These are phyloP conservation scores for Lichtheimia ornata DNA, from an alignment of 371 early-diverging fungal species.

Conservation along the genomic window DNA sequence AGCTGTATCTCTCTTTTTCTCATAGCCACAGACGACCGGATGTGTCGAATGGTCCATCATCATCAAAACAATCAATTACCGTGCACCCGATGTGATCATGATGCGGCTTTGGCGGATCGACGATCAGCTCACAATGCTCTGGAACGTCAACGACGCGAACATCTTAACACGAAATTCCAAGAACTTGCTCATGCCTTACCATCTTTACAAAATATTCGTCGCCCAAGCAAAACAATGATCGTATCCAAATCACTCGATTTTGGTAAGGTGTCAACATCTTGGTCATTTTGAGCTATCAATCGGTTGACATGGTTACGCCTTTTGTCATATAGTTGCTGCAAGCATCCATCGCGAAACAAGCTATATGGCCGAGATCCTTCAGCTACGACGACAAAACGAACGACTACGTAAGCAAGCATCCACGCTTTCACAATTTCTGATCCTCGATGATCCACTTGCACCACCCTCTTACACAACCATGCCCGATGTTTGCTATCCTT, in stretches of 20 bases:
- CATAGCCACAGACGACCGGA: not conserved
- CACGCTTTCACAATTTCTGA: not conserved
- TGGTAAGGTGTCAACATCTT: conserved; percentile 26
- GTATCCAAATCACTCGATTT: conserved; percentile 76
- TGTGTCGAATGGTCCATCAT: not conserved
- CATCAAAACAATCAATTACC: not conserved
- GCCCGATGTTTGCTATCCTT: too few relatives aligned
- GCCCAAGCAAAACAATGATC: conserved; percentile 81
- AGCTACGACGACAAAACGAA: conserved; percentile 36
- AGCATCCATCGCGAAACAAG: conserved; percentile 26
- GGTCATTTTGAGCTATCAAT: not conserved
- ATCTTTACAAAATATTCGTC: conserved; percentile 65
- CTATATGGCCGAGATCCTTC: conserved; percentile 26
- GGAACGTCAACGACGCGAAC: conserved; percentile 80
- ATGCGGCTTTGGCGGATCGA: conserved; percentile 15
- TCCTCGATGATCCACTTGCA: conserved; percentile 2
- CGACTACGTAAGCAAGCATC: conserved; percentile 36
- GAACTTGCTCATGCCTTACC: conserved; percentile 79
- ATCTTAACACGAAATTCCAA: conserved; percentile 74
- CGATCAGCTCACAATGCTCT: conserved; percentile 80
- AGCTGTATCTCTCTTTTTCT: too few relatives aligned
- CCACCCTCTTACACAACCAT: not conserved
- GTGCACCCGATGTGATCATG: not conserved
- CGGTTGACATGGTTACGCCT: not conserved
- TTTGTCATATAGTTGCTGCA: not conserved